Percentiles rank a stretch among this genome's conserved stretches.
Conservation (phyloP, 441 rosid species). For the Sinapis alba region DNA sequence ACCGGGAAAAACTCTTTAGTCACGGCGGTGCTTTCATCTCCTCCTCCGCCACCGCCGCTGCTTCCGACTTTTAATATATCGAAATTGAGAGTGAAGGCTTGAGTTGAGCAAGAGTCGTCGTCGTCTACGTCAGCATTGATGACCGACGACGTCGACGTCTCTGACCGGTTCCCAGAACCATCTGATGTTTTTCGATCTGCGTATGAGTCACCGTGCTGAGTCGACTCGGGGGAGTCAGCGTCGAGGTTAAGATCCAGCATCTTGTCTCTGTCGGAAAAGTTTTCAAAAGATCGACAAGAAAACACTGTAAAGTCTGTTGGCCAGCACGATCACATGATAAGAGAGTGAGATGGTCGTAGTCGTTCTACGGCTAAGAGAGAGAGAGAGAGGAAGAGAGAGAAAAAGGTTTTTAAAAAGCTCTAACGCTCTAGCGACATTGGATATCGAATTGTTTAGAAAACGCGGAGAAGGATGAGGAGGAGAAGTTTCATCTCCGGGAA, state of each 20-base stretch:
- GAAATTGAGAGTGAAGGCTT: conserved; percentile 60
- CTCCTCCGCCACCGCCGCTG: conserved; percentile 12
- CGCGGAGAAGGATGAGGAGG: not conserved
- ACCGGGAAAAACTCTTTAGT: conserved; percentile 74
- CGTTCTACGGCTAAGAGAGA: not conserved
- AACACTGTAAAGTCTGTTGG: not conserved
- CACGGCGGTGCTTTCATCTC: conserved; percentile 25
- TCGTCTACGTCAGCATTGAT: conserved; percentile 79
- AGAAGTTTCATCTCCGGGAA: conserved; percentile 17
- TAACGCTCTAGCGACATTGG: conserved; percentile 27
- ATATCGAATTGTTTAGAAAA: not conserved
- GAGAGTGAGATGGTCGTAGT: not conserved
- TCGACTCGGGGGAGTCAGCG: conserved; percentile 59
- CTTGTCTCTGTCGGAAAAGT: not conserved
- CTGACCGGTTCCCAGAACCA: conserved; percentile 55
- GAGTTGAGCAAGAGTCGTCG: conserved; percentile 65
- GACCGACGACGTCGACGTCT: conserved; percentile 80
- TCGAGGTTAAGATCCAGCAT: conserved; percentile 90
- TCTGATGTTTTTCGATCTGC: conserved; percentile 47
- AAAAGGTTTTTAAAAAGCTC: not conserved
- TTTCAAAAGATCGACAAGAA: not conserved
- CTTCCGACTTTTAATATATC: conserved; percentile 63
- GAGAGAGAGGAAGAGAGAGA: not conserved
- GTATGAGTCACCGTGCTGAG: conserved; percentile 51
- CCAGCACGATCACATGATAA: not conserved